These are phyloP conservation scores for Phytophthora vignae DNA, from an alignment of 352 stramenopile species.

Conservation along the genomic window DNA sequence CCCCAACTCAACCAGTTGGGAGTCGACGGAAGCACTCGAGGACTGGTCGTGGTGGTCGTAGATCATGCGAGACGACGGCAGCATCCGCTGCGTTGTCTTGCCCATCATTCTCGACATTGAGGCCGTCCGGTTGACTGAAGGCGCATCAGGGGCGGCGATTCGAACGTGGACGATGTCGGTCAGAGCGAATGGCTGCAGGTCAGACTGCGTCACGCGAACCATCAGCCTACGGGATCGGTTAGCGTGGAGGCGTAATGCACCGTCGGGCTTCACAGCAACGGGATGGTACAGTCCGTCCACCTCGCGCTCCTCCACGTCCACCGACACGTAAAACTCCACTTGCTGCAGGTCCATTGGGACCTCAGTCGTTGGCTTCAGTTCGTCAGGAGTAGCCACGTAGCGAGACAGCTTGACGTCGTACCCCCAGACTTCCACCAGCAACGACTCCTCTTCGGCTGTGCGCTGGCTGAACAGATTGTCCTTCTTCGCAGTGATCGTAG, in stretches of 20 bases:
- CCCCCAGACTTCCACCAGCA: slow-evolving; percentile 65
- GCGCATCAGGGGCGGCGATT: slow-evolving; percentile 45
- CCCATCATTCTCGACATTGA: slow-evolving; percentile 45
- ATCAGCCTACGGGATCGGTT: slow-evolving; percentile 65
- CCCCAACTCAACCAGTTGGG: slow-evolving; percentile 14
- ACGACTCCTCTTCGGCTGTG: slow-evolving; percentile 40
- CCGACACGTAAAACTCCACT: slow-evolving; percentile 72
- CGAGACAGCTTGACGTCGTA: slow-evolving; percentile 45
- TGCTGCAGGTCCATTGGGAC: slow-evolving; percentile 24
- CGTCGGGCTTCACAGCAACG: slow-evolving; percentile 76
- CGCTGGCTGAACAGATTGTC: slow-evolving; percentile 23
- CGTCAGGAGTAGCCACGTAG: background rate
- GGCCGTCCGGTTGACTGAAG: slow-evolving; percentile 36
- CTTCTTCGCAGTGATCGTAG: slow-evolving; percentile 20
- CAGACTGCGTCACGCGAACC: slow-evolving; percentile 74
- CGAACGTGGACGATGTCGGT: slow-evolving; percentile 48
- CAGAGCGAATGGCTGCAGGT: slow-evolving; percentile 65
- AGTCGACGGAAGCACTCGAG: slow-evolving; percentile 13
- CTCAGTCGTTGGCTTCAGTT: background rate
- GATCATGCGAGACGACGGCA: slow-evolving; percentile 43
- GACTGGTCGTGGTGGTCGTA: slow-evolving; percentile 26
- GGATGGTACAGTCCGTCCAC: slow-evolving; percentile 69
- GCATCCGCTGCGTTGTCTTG: slow-evolving; percentile 52
- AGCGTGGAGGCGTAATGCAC: slow-evolving; percentile 64
- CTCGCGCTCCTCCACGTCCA: slow-evolving; percentile 79